Conservation (phyloP, 768 basidiomycete species). For the Amanita molliuscula region DNA sequence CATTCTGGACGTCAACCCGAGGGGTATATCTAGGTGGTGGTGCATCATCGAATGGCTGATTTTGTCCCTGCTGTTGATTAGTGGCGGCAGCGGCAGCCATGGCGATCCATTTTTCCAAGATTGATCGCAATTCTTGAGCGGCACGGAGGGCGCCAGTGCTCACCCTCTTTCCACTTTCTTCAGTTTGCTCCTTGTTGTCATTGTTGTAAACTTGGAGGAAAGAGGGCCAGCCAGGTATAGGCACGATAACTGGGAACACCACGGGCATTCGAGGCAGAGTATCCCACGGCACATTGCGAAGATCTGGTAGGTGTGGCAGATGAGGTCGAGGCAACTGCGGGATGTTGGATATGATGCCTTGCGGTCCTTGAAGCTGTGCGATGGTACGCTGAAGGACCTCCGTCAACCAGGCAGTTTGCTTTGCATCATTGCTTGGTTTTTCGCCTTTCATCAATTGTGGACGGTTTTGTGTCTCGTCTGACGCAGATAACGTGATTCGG, state of each 20-base stretch:
- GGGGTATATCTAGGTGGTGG: slow-evolving; percentile 73
- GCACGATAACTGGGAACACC: slow-evolving; percentile 74
- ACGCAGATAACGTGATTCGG: slow-evolving; percentile 19
- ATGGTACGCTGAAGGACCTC: slow-evolving; percentile 72
- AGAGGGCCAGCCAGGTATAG: slow-evolving; percentile 54
- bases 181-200: slow-evolving; percentile 18
- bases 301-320: slow-evolving; percentile 57
- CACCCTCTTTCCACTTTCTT: slow-evolving; percentile 22
- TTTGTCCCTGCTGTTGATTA: slow-evolving; percentile 8
- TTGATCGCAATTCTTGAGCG: slow-evolving; percentile 54
- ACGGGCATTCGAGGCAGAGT: slow-evolving; percentile 59
- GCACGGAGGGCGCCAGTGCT: slow-evolving; percentile 34
- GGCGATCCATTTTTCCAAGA: slow-evolving; percentile 72
- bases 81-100: slow-evolving; percentile 40
- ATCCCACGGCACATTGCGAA: slow-evolving; percentile 54
- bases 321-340: slow-evolving; percentile 44
- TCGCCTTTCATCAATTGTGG: slow-evolving; percentile 13
- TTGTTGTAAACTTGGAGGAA: slow-evolving; percentile 27
- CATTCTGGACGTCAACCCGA: slow-evolving; percentile 21
- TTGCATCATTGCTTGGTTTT: slow-evolving; percentile 26
- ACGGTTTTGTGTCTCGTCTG: slow-evolving; percentile 7
- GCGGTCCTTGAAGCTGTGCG: slow-evolving; percentile 50
- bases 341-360: slow-evolving; percentile 34
- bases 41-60: slow-evolving; percentile 35
- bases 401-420: slow-evolving; percentile 45